Conservation (phyloP, 2,329 filamentous ascomycete genomes). For the Aspergillus fumigatus region DNA sequence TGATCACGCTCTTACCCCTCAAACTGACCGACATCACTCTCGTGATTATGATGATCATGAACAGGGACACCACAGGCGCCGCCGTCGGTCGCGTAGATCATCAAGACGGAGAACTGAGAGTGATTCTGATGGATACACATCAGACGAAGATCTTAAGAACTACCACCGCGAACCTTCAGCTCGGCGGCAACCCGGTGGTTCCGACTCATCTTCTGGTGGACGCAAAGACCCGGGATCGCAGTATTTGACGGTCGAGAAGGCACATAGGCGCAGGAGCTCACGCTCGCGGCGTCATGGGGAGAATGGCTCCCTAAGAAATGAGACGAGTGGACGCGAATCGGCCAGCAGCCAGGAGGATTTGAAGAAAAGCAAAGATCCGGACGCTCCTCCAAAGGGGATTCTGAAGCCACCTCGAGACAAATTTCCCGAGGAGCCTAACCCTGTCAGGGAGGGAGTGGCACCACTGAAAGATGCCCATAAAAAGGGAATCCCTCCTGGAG, state of each 20-base stretch:
- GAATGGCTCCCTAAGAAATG: constrained; percentile 9
- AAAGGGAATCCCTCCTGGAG: constrained; percentile 69
- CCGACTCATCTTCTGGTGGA: constrained; percentile 21
- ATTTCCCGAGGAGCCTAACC: constrained; percentile 82
- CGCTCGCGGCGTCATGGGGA: constrained; percentile 21
- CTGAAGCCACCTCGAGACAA: constrained; percentile 74
- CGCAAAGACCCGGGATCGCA: constrained; percentile 14
- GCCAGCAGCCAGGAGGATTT: constrained; percentile 17
- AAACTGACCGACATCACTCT: constrained; percentile 21
- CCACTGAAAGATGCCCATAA: constrained; percentile 81
- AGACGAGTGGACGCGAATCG: constrained; percentile 15
- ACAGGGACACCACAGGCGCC: constrained; percentile 12
- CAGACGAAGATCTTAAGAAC: constrained; percentile 31
- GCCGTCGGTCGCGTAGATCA: constrained; percentile 21
- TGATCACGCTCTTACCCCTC: constrained; percentile 23
- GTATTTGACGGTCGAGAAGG: constrained; percentile 18
- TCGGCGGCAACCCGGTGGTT: constrained; percentile 20
- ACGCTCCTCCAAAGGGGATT: constrained; percentile 71
- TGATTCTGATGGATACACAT: constrained; percentile 26
- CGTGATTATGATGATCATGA: constrained; percentile 15
- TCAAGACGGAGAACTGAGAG: constrained; percentile 20
- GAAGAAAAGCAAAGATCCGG: constrained; percentile 51
- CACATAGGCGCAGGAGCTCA: constrained; percentile 19
- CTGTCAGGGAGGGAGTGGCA: constrained; percentile 82
- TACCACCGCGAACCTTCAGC: constrained; percentile 27